Evolutionary conservation across 2,329 filamentous ascomycete genomes (phyloP), one percentile per base, ranked within the genome.

Genomic region (Nothophoma quercina): DNA sequence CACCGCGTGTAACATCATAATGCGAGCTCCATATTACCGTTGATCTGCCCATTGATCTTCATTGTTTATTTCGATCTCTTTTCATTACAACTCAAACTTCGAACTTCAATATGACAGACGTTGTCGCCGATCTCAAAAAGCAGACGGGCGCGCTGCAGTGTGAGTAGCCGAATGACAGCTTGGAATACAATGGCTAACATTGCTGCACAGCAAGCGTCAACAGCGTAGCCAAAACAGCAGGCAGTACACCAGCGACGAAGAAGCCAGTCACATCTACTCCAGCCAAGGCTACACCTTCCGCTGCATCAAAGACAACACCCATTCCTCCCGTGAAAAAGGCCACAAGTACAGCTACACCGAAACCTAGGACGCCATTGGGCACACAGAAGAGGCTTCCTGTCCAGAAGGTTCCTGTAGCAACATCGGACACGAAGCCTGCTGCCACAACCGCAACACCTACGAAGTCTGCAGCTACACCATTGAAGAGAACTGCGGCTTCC

Each of bases 131-230:
- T 9, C 60, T 77, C 39, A 77, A 77, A 65, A 68, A 76, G 60
- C 75, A 77, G 59, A 75, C 75, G 49, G 70, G 67, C 53, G 71
- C 70, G 16, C 68, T 78, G 28, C 70, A 77, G 67, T 68, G 76
- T 77, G 63, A 51, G 72, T 58, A 34, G 12, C 12, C n/a, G 2
- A 33, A 4, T 2, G 6, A 4, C 10, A 33, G 3, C 15, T n/a
- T 12, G n/a, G 1, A 10, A 18, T n/a, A 1, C 16, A 4, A 16
- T 13, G 5, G 13, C 52, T 60, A 28, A 62, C 26, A 21, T 12
- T 7, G 21, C 23, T 22, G 7, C 40, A 2, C 32, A 75, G 70
- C 67, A 32, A 67, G 68, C 45, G 55, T 72, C 47, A 62, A 54
- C 12, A 68, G 64, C 32, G 39, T 73, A 1, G 59, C 63, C 6